phyloP scores from a whole-genome alignment of 208 protist genomes.

The Leishmania amazonensis region DNA sequence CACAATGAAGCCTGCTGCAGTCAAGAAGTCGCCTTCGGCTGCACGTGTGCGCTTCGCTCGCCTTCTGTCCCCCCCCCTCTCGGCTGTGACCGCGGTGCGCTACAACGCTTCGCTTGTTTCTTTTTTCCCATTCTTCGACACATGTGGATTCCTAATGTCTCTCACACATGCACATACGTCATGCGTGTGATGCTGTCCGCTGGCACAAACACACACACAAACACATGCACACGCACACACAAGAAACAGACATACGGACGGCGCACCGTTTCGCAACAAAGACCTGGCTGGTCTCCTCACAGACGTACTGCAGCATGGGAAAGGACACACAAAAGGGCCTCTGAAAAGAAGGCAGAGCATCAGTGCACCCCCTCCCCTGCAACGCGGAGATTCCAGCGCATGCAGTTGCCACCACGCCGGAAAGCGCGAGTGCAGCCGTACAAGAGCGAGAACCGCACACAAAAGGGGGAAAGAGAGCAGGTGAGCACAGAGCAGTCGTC shows the following conservation, averaged over 20 bases:
- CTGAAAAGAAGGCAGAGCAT: neutral
- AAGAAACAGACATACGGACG: neutral
- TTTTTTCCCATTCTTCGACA: neutral
- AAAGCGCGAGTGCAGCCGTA: no score
- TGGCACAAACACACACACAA: constrained; percentile 5
- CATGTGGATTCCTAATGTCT: neutral
- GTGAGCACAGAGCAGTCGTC: neutral
- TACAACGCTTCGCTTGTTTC: neutral
- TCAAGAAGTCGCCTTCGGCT: neutral
- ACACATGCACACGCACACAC: neutral
- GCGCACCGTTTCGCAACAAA: neutral
- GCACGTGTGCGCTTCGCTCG: neutral
- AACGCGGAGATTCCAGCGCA: neutral
- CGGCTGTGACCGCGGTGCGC: neutral
- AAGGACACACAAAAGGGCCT: neutral
- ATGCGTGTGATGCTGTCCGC: neutral
- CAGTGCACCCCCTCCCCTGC: neutral
- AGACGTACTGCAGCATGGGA: neutral
- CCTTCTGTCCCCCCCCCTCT: neutral
- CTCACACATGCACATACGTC: neutral
- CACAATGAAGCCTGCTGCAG: neutral
- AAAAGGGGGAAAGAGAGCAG: neutral
- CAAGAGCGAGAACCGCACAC: neutral
- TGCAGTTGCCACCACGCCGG: neutral
- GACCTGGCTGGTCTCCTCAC: neutral